phyloP scores from a whole-genome alignment of 1,284 basidiomycete genomes.

The Trichosporon sp. region DNA sequence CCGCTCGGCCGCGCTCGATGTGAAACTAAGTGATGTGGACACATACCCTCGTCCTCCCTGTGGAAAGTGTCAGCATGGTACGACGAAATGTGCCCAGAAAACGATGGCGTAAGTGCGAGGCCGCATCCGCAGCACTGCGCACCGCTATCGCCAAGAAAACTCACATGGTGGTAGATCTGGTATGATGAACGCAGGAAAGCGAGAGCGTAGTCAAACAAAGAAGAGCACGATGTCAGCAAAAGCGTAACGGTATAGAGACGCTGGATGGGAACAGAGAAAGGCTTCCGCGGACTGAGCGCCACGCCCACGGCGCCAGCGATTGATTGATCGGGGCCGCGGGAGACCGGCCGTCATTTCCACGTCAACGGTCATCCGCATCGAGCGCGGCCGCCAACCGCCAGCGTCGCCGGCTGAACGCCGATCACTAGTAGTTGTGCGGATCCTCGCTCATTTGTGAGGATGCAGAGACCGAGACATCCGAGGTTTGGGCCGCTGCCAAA shows the following conservation, averaged over 20 bases:
- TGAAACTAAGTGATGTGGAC: neutral
- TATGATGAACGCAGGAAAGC: neutral
- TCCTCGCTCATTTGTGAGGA: neutral
- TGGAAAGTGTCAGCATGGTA: constrained; percentile 24
- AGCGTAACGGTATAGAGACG: neutral
- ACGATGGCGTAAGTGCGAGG: constrained; percentile 4
- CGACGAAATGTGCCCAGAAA: constrained; percentile 1
- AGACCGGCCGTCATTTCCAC: neutral
- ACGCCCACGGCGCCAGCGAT: constrained; percentile 7
- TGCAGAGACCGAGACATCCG: neutral
- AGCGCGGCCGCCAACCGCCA: neutral
- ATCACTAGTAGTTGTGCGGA: neutral
- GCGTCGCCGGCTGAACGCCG: neutral
- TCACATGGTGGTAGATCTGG: constrained; percentile 23
- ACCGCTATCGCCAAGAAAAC: constrained; percentile 8
- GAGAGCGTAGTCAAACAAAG: neutral
- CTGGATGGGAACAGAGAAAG: neutral
- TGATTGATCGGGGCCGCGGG: neutral
- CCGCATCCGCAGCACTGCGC: constrained; percentile 15
- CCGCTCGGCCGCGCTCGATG: neutral
- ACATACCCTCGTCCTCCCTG: constrained; percentile 55
- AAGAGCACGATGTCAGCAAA: constrained; percentile 10
- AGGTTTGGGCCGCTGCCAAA: constrained; percentile 1
- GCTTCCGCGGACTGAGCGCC: constrained; percentile 1
- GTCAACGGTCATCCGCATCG: neutral